Evolutionary conservation across 805 yeast species (phyloP).

Genomic region (Schwanniomyces vanrijiae): DNA sequence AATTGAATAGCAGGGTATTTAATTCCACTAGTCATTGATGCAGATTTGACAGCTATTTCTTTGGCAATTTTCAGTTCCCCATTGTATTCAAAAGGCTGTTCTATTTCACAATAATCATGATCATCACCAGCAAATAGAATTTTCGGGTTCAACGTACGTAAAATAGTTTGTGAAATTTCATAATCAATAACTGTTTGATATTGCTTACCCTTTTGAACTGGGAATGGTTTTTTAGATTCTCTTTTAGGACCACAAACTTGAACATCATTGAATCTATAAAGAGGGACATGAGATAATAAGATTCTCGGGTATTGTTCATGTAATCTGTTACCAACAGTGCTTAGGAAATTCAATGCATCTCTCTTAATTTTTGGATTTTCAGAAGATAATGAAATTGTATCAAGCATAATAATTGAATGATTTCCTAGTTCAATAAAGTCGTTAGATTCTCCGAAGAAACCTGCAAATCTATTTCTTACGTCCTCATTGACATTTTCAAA

Average conservation of each 20-base stretch:
- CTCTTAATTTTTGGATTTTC: constrained; percentile 36
- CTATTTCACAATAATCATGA: constrained; percentile 88
- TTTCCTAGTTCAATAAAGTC: constrained; percentile 57
- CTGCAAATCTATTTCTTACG: constrained; percentile 61
- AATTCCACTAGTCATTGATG: constrained; percentile 93
- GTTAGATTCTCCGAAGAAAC: constrained; percentile 73
- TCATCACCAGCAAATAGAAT: constrained; percentile 90
- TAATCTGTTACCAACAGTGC: constrained; percentile 22
- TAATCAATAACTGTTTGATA: constrained; percentile 86
- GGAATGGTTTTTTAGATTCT: constrained; percentile 66
- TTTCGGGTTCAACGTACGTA: constrained; percentile 61
- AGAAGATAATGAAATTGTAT: constrained; percentile 80
- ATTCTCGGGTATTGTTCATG: constrained; percentile 54
- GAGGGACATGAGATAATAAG: constrained; percentile 83
- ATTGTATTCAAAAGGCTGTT: constrained; percentile 42
- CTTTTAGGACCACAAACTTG: constrained; percentile 76
- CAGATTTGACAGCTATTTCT: constrained; percentile 86
- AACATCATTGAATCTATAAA: constrained; percentile 62
- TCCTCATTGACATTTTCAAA: constrained; percentile 69
- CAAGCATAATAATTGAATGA: constrained; percentile 73
- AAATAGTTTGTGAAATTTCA: constrained; percentile 55
- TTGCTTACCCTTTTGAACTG: constrained; percentile 73
- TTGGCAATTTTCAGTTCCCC: constrained; percentile 38
- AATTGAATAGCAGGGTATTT: constrained; percentile 83
- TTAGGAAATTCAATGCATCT: constrained; percentile 58